phyloP scores from a whole-genome alignment of 2,329 filamentous ascomycete species.

The Magnaporthiopsis rhizophila region DNA sequence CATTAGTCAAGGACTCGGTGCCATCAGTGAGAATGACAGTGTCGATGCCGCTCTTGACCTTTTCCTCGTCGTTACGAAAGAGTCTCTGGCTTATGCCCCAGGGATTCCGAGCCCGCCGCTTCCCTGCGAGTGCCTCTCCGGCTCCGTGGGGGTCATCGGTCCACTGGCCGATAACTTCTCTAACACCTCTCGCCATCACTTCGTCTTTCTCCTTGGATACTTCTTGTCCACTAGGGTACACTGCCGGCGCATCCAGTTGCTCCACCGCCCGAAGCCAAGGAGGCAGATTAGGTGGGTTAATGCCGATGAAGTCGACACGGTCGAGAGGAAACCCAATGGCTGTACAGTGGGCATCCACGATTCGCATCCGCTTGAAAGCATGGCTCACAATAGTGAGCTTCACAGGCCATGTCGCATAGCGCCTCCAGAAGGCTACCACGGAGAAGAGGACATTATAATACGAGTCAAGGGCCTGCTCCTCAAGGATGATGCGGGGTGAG shows the following conservation, averaged over 20 bases:
- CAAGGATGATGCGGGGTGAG: constrained; percentile 42
- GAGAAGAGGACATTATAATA: constrained; percentile 80
- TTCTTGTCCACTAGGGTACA: constrained; percentile 7
- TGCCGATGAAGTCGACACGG: constrained; percentile 46
- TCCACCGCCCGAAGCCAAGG: constrained; percentile 14
- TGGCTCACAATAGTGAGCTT: constrained; percentile 59
- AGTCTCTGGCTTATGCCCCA: constrained; percentile 37
- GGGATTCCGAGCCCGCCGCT: constrained; percentile 41
- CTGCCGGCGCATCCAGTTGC: neutral
- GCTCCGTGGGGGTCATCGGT: constrained; percentile 43
- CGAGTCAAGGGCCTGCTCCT: constrained; percentile 72
- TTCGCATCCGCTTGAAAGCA: constrained; percentile 57
- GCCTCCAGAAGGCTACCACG: constrained; percentile 46
- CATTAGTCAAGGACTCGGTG: constrained; percentile 28
- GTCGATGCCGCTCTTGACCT: constrained; percentile 27
- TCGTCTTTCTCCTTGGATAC: constrained; percentile 23
- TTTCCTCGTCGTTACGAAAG: constrained; percentile 29
- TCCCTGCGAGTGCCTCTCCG: constrained; percentile 34
- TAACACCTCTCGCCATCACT: constrained; percentile 32
- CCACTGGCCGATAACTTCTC: constrained; percentile 40
- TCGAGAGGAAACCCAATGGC: constrained; percentile 48
- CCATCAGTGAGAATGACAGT: constrained; percentile 24
- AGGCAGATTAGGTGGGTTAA: constrained; percentile 47
- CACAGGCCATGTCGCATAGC: constrained; percentile 39
- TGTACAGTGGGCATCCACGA: constrained; percentile 55